These are phyloP conservation scores for Mortierella sp. DNA, from an alignment of 371 early-diverging fungal genomes.

Conservation along the genomic window DNA sequence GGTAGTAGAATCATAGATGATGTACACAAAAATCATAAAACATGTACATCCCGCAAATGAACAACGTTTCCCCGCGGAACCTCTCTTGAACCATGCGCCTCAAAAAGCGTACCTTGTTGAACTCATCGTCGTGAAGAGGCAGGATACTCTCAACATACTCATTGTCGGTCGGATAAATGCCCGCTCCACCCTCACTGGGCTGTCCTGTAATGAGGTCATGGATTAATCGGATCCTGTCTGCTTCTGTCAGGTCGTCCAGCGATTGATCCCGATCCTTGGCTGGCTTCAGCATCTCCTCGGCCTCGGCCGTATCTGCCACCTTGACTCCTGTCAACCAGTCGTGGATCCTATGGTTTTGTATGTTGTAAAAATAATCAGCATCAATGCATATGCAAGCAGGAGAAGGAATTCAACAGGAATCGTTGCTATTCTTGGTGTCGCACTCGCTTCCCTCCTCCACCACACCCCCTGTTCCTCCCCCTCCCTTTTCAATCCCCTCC, in stretches of 20 bases:
- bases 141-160: constrained; percentile 77
- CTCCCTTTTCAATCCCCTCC: background rate
- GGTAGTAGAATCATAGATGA: background rate
- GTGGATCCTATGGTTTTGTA: constrained; percentile 60
- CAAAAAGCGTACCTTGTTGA: constrained; percentile 69
- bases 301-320: constrained; percentile 20
- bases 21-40: background rate
- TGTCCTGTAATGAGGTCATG: constrained; percentile 77
- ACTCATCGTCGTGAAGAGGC: constrained; percentile 81
- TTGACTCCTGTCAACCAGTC: constrained; percentile 75
- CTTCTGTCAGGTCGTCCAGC: constrained; percentile 65
- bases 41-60: constrained; percentile 1
- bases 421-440: background rate
- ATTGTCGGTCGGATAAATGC: constrained; percentile 67
- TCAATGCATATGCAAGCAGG: background rate
- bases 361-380: background rate
- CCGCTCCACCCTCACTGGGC: constrained; percentile 79
- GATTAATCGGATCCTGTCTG: constrained; percentile 81
- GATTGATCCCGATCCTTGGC: constrained; percentile 25
- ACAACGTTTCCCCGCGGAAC: background rate
- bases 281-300: constrained; percentile 34
- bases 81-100: background rate
- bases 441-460: background rate
- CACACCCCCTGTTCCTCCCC: background rate
- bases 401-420: background rate